phyloP scores from a whole-genome alignment of 352 stramenopile species.

The Aphanomyces stellatus region DNA sequence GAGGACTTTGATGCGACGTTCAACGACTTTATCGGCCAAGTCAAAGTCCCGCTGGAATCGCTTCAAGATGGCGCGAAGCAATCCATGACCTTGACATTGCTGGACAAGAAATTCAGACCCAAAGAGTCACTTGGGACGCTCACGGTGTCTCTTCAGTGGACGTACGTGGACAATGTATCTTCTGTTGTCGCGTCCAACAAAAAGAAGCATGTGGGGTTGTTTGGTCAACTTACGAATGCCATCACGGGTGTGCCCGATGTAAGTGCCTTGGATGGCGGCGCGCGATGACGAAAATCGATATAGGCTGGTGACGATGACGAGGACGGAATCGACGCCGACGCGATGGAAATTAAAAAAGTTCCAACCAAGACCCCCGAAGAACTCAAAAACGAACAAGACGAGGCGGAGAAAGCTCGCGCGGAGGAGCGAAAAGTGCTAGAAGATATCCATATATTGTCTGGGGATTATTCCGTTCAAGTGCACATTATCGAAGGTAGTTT shows the following conservation, averaged over 20 bases:
- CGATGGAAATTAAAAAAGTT: slow-evolving; percentile 38
- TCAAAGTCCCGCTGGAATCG: slow-evolving; percentile 3
- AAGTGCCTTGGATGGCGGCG: background rate
- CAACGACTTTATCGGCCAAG: slow-evolving; percentile 69
- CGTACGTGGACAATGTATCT: slow-evolving; percentile 35
- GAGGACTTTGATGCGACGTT: slow-evolving; percentile 70
- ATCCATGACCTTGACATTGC: slow-evolving; percentile 42
- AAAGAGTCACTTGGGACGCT: slow-evolving; percentile 41
- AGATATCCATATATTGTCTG: slow-evolving; percentile 75
- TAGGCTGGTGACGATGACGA: slow-evolving; percentile 50
- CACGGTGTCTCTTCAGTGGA: slow-evolving; percentile 50
- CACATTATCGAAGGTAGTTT: slow-evolving; percentile 81
- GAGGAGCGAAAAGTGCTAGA: slow-evolving; percentile 62
- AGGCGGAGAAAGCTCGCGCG: slow-evolving; percentile 59
- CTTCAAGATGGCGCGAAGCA: slow-evolving; percentile 32
- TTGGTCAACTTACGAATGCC: slow-evolving; percentile 36
- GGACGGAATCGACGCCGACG: slow-evolving; percentile 58
- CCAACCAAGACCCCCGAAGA: slow-evolving; percentile 57
- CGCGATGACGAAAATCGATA: slow-evolving; percentile 25
- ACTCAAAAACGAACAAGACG: slow-evolving; percentile 55
- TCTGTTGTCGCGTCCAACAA: slow-evolving; percentile 44
- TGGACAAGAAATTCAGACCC: slow-evolving; percentile 68
- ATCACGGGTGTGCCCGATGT: slow-evolving; percentile 23
- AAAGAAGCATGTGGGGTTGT: slow-evolving; percentile 56
- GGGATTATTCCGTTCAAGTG: slow-evolving; percentile 84